phyloP scores from a whole-genome alignment of 2,329 filamentous ascomycete species.

The Phaeosphaeriaceae sp. region DNA sequence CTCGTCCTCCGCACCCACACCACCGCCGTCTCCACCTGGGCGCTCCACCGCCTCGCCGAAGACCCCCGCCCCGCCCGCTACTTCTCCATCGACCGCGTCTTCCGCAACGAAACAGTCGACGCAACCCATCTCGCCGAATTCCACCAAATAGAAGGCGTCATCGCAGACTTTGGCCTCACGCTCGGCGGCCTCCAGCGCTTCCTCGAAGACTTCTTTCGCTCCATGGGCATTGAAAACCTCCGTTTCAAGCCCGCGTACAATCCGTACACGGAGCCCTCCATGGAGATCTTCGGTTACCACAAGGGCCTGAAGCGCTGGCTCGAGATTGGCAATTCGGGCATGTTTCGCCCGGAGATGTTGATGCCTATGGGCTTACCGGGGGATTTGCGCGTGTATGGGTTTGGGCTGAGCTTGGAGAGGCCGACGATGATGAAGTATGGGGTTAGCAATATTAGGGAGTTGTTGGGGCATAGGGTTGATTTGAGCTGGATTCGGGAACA shows the following conservation, averaged over 20 bases:
- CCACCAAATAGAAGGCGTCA: constrained; percentile 98
- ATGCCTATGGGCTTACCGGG: constrained; percentile 92
- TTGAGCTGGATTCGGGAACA: constrained; percentile 90
- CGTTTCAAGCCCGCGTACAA: constrained; percentile 98
- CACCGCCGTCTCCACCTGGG: constrained; percentile 87
- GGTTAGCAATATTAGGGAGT: constrained; percentile 82
- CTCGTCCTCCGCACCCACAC: constrained; percentile 96
- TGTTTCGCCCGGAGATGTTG: constrained; percentile 98
- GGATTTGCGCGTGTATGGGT: constrained; percentile 92
- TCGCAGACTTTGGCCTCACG: constrained; percentile 93
- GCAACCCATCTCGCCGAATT: constrained; percentile 97
- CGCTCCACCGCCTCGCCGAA: constrained; percentile 87
- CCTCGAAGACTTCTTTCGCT: constrained; percentile 93
- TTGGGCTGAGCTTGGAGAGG: constrained; percentile 87
- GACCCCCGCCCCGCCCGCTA: constrained; percentile 88
- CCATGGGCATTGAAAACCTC: constrained; percentile 88
- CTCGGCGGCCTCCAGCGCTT: constrained; percentile 91
- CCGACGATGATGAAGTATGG: constrained; percentile 97
- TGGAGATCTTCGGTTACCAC: constrained; percentile 99
- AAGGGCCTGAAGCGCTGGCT: constrained; percentile 70
- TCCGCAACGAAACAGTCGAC: constrained; percentile 97
- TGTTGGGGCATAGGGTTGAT: constrained; percentile 95
- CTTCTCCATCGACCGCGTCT: constrained; percentile 98
- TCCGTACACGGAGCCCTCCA: constrained; percentile 74
- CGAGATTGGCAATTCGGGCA: constrained; percentile 97